Percentiles rank a stretch among this genome's conserved stretches.
phyloP scores from a whole-genome alignment of 192 early-diverging fungal species.

The Coemansia reversa region DNA sequence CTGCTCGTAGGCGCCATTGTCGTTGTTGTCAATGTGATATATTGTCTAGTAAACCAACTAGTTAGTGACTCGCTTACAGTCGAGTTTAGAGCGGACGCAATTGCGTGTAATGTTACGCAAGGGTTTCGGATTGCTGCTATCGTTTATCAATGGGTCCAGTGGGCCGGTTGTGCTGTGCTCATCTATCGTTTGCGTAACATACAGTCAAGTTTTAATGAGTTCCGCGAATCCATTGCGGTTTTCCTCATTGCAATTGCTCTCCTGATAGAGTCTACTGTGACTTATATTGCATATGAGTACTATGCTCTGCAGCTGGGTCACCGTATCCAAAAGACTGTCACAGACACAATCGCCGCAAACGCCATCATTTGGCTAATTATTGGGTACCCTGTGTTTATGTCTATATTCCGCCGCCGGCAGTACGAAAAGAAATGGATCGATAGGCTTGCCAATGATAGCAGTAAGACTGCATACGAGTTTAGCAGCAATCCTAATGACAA shows the following conservation, averaged over 20 bases:
- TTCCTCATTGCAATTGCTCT: conserved; percentile 28
- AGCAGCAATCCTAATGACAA: conserved; percentile 18
- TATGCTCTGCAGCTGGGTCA: conserved; percentile 22
- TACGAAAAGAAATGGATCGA: conserved; percentile 42
- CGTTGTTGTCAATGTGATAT: conserved; percentile 17
- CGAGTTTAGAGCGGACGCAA: background rate
- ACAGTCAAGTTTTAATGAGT: conserved; percentile 50
- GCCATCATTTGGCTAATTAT: conserved; percentile 43
- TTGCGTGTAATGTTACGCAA: conserved; percentile 12
- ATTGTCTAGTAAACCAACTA: conserved; percentile 20
- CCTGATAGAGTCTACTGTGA: conserved; percentile 29
- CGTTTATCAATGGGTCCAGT: conserved; percentile 31
- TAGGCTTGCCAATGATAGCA: conserved; percentile 42
- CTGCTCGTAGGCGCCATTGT: conserved; percentile 6
- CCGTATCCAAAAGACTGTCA: conserved; percentile 37
- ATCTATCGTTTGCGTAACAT: conserved; percentile 46
- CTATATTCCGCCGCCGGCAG: conserved; percentile 30
- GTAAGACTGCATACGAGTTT: conserved; percentile 38
- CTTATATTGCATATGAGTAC: conserved; percentile 15
- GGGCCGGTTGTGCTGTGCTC: conserved; percentile 20
- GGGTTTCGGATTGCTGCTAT: conserved; percentile 22
- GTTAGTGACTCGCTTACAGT: conserved; percentile 15
- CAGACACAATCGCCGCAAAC: conserved; percentile 35
- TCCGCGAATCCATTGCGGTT: conserved; percentile 29
- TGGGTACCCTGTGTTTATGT: conserved; percentile 34